Evolutionary conservation across 768 basidiomycete genomes (phyloP).

Genomic region (Tricholoma matsutake): DNA sequence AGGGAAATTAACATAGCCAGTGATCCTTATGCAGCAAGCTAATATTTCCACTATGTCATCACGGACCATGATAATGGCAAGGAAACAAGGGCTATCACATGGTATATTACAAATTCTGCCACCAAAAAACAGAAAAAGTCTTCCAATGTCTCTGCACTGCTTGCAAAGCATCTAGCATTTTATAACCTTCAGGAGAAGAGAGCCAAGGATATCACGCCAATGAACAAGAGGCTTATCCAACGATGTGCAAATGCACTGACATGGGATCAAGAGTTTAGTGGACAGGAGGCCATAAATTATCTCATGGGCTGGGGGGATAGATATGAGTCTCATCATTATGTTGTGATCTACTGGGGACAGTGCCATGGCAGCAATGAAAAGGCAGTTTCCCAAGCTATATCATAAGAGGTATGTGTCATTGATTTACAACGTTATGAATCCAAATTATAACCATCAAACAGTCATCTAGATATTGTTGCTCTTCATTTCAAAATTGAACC

Average conservation of each 20-base stretch:
- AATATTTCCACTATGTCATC: constrained; percentile 39
- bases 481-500: too few species aligned
- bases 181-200: constrained; percentile 13
- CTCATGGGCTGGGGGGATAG: constrained; percentile 42
- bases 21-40: constrained; percentile 40
- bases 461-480: too few species aligned
- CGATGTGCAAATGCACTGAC: constrained; percentile 32
- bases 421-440: too few species aligned
- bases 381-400: constrained; percentile 8
- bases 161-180: constrained; percentile 30
- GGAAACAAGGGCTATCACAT: constrained; percentile 31
- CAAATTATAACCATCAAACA: too few species aligned
- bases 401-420: constrained; percentile 1
- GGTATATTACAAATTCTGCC: constrained; percentile 38
- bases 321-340: constrained; percentile 35
- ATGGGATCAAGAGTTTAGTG: constrained; percentile 37
- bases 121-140: constrained; percentile 37
- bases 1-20: constrained; percentile 27
- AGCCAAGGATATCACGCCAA: constrained; percentile 8
- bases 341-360: constrained; percentile 31
- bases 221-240: constrained; percentile 28
- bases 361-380: constrained; percentile 9
- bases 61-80: constrained; percentile 29
- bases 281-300: constrained; percentile 34
- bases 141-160: constrained; percentile 35